Percentiles rank a stretch among this genome's conserved stretches.
Evolutionary conservation across 306 rosid species (phyloP).

Genomic region (Acacia melanoxylon): DNA sequence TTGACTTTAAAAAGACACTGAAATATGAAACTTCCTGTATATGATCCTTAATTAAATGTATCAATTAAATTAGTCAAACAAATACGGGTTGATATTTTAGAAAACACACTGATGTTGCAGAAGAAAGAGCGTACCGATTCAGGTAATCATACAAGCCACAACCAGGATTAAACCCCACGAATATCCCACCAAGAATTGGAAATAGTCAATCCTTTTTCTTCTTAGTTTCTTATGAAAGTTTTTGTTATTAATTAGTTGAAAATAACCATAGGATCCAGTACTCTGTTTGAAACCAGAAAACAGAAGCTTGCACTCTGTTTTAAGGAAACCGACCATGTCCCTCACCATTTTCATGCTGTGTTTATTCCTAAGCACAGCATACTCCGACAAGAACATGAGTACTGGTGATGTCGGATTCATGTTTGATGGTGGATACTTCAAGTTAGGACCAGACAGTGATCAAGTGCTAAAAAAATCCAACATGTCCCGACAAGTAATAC

Average conservation of each 20-base stretch:
- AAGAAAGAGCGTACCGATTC: background rate
- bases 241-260: background rate
- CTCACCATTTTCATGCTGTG: background rate
- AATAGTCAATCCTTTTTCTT: background rate
- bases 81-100: no score
- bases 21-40: no score
- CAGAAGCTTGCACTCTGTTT: background rate
- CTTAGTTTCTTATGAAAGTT: background rate
- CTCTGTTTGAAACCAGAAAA: background rate
- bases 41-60: no score
- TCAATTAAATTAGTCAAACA: background rate
- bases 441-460: background rate
- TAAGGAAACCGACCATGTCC: background rate
- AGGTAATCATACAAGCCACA: background rate
- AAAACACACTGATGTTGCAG: no score
- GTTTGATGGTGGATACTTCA: background rate
- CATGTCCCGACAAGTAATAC: background rate
- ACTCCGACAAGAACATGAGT: background rate
- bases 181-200: no score
- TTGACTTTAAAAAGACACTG: background rate
- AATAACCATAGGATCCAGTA: background rate
- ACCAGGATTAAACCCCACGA: no score
- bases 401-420: background rate
- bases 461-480: background rate
- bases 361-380: background rate